Base-by-base conservation (phyloP, 2,329 filamentous ascomycete species). In the Alternaria rosae region DNA sequence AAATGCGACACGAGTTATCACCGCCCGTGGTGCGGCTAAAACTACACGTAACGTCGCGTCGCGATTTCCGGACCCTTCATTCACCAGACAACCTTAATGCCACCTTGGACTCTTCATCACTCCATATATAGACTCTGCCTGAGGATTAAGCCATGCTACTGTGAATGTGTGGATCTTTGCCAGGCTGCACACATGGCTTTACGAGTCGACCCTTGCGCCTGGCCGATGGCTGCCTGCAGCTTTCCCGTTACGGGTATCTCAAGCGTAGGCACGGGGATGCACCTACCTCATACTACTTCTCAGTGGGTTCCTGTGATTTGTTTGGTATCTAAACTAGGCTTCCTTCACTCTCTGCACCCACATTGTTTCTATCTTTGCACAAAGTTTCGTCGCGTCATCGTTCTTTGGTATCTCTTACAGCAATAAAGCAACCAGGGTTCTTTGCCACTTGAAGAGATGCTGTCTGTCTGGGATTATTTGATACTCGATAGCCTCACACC, bases 211-310 rank as follows among this genome's bases (percentile, higher is more conserved):
- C 11, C 13, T 12, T 28, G 28, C 21, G 13, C n/a, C 35, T 41
- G 17, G 35, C 30, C 6, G 53, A 44, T 13, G 23, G 53, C 23
- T 61, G 61, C 54, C 50, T 61, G 23, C 47, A 41, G 53, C 35
- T 38, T 51, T 10, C 48, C 53, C 45, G 25, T 7, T 57, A 42
- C 17, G 25, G 30, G 41, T 47, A 38, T n/a, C 9, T 42, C 26
- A 32, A 25, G 43, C 30, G 10, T 21, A 35, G 12, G 10, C 28
- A 25, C 20, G 5, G 41, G 38, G 30, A 30, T 55, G 26, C 20
- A 50, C 26, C 9, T 51, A 23, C 5, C 17, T 47, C 8, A 1
- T 48, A 12, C 13, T 21, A n/a, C 35, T 26, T 35, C 32, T 35
- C 21, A 50, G 23, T 23, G 21, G 21, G 5, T 9, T 25, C n/a